Evolutionary conservation across 345 rosid genomes (phyloP).

Genomic region (Eucalyptus victrix): DNA sequence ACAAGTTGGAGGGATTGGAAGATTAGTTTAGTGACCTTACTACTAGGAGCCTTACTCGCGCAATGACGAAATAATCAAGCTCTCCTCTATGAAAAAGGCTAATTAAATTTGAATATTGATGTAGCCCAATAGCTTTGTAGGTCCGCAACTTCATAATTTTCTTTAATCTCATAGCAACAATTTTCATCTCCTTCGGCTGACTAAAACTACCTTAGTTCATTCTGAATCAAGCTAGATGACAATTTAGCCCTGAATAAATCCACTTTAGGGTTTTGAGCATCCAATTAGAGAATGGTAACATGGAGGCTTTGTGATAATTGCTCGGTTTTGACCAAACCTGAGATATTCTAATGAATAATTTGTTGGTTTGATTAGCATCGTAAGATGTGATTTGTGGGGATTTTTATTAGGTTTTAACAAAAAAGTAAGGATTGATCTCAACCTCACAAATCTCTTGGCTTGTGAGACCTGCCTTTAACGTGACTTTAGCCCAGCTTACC

Average conservation of each 20-base stretch:
- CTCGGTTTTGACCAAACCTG: not conserved
- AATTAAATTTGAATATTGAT: not conserved
- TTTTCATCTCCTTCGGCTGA: not conserved
- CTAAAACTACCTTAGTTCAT: not conserved
- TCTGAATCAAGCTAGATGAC: not conserved
- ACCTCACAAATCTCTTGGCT: not conserved
- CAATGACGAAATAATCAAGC: not conserved
- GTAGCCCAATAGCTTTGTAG: not conserved
- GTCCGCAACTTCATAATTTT: not conserved
- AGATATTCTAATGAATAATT: not conserved
- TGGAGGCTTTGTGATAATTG: not conserved
- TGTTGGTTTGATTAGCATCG: not conserved
- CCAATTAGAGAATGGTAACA: not conserved
- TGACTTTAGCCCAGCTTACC: not conserved
- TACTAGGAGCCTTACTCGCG: not conserved
- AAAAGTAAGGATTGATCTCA: not conserved
- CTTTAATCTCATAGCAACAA: too few species aligned
- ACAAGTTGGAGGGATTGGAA: not conserved
- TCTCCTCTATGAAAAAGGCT: not conserved
- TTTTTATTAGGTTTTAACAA: not conserved
- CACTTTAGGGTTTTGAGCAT: not conserved
- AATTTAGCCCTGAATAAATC: not conserved
- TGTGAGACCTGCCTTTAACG: not conserved
- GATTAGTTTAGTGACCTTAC: not conserved
- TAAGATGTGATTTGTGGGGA: not conserved